Conservation (phyloP, 2,329 filamentous ascomycete species). For the Apiospora malaysiana region DNA sequence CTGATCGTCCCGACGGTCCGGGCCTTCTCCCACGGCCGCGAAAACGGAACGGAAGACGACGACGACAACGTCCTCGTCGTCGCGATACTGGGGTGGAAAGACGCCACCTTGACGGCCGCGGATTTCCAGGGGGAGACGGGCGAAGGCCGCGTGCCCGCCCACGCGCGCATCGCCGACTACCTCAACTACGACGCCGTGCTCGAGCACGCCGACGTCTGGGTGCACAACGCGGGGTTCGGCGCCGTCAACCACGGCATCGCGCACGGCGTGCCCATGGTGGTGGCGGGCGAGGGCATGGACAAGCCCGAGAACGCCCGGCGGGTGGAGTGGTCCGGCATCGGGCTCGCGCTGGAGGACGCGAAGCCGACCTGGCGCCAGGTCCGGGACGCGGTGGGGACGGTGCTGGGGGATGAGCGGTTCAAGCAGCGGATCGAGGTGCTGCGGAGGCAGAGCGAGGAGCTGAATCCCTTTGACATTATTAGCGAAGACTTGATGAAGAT, state of each 20-base stretch:
- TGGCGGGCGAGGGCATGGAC: slow-evolving; percentile 48
- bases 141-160: slow-evolving; percentile 33
- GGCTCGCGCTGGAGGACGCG: slow-evolving; percentile 39
- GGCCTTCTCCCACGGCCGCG: slow-evolving; percentile 37
- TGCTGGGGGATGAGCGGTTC: slow-evolving; percentile 35
- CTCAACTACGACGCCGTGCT: slow-evolving; percentile 47
- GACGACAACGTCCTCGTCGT: slow-evolving; percentile 42
- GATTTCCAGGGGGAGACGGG: slow-evolving; percentile 19
- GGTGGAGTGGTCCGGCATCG: slow-evolving; percentile 42
- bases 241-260: slow-evolving; percentile 48
- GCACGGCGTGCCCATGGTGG: slow-evolving; percentile 47
- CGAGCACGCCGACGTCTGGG: slow-evolving; percentile 43
- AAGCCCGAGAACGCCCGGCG: slow-evolving; percentile 46
- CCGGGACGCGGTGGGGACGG: slow-evolving; percentile 35
- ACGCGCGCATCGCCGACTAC: slow-evolving; percentile 44
- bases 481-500: slow-evolving; percentile 32
- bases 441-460: slow-evolving; percentile 35
- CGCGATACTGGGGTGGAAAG: slow-evolving; percentile 44
- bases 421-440: slow-evolving; percentile 33
- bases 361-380: slow-evolving; percentile 37
- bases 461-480: slow-evolving; percentile 40
- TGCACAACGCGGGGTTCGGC: slow-evolving; percentile 49
- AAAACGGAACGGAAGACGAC: too few relatives aligned
- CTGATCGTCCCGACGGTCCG: slow-evolving; percentile 46
- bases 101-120: slow-evolving; percentile 33